Evolutionary conservation across 192 early-diverging fungal species (phyloP).

Genomic region (Endogone sp.): DNA sequence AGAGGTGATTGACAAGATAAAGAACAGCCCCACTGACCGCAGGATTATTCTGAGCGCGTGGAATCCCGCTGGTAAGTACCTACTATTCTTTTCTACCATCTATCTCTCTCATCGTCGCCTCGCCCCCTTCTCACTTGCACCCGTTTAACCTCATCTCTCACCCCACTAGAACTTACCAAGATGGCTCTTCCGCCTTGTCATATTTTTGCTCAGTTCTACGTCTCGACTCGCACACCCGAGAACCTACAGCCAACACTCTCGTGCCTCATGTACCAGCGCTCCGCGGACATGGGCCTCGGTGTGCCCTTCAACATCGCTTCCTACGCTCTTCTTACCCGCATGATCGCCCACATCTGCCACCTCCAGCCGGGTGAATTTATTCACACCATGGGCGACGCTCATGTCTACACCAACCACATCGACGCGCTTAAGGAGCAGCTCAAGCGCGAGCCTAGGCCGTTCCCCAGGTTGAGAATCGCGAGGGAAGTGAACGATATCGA

Average conservation of each 20-base stretch:
- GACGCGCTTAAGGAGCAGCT: constrained; percentile 82
- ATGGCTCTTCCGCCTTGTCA: constrained; percentile 99
- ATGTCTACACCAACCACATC: constrained; percentile 91
- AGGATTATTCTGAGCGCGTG: constrained; percentile 94
- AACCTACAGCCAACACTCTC: constrained; percentile 59
- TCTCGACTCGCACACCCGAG: constrained; percentile 61
- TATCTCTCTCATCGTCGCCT: not conserved
- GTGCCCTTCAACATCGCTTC: constrained; percentile 99
- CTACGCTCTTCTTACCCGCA: constrained; percentile 86
- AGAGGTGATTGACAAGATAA: constrained; percentile 83
- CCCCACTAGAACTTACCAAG: constrained; percentile 67
- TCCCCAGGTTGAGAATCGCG: constrained; percentile 75
- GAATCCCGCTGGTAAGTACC: constrained; percentile 84
- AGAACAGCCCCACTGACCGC: constrained; percentile 80
- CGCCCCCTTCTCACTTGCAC: not conserved
- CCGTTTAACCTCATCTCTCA: no score
- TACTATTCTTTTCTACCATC: not conserved
- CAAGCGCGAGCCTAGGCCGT: constrained; percentile 66
- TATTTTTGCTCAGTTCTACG: constrained; percentile 96
- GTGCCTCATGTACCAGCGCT: constrained; percentile 94
- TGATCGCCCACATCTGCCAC: constrained; percentile 88
- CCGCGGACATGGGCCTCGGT: constrained; percentile 93
- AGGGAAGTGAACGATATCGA: constrained; percentile 55
- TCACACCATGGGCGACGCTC: constrained; percentile 93
- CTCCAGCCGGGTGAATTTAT: constrained; percentile 81